Conservation (phyloP, 2,329 filamentous ascomycete species). For the Penicillium paneum region DNA sequence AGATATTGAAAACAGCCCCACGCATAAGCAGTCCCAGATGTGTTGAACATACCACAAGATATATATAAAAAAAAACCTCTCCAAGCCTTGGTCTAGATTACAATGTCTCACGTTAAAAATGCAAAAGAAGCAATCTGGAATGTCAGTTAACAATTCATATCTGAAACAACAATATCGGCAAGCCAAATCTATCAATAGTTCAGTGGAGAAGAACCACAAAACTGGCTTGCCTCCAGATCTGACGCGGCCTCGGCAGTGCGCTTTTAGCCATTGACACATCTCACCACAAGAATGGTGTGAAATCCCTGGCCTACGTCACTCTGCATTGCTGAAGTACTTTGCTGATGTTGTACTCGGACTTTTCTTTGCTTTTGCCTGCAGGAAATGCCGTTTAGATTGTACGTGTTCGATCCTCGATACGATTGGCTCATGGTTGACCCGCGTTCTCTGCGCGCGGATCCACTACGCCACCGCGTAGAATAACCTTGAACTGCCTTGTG, state of each 20-base stretch:
- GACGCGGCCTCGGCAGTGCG: slow-evolving; percentile 15
- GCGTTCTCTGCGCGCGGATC: not conserved
- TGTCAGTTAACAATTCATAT: not conserved
- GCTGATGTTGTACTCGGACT: not conserved
- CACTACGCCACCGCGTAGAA: slow-evolving; percentile 6
- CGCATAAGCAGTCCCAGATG: not conserved
- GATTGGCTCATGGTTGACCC: not conserved
- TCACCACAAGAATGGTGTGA: not conserved
- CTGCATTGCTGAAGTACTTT: not conserved
- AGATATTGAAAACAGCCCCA: not conserved
- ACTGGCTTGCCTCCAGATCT: slow-evolving; percentile 13
- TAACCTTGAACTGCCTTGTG: not conserved
- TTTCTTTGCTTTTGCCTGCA: not conserved
- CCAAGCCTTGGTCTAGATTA: not conserved
- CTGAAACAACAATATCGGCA: slow-evolving; percentile 15
- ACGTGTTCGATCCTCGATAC: not conserved
- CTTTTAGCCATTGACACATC: not conserved
- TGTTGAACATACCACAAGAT: not conserved
- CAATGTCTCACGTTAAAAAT: slow-evolving; percentile 5
- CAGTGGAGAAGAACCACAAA: slow-evolving; percentile 11
- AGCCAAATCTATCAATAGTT: slow-evolving; percentile 18
- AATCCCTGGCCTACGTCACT: not conserved
- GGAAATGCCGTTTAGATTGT: not conserved
- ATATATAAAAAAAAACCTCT: slow-evolving; percentile 4
- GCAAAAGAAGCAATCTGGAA: slow-evolving; percentile 9